Percentiles rank a stretch among this genome's conserved stretches.
Evolutionary conservation across 1,139 yeast species (phyloP).

Genomic region (Pichia sp.): DNA sequence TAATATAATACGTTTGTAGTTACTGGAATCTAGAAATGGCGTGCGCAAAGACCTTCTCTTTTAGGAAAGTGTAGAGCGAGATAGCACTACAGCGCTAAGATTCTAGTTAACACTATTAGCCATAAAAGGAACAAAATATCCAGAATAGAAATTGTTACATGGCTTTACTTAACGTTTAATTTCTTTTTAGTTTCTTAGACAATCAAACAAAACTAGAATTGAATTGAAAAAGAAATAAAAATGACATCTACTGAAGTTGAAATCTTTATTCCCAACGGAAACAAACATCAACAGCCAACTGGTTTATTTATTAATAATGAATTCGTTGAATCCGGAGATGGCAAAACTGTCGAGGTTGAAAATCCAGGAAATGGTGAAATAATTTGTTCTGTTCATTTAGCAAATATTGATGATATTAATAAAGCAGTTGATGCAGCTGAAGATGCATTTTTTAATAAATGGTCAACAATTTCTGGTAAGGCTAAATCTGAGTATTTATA

Average conservation of each 20-base stretch:
- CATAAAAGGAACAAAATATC: not conserved
- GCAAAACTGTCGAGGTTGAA: conserved; percentile 43
- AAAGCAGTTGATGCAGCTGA: conserved; percentile 46
- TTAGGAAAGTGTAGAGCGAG: not conserved
- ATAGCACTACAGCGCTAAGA: not conserved
- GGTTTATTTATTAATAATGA: conserved; percentile 63
- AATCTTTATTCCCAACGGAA: conserved; percentile 51
- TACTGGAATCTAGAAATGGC: not conserved
- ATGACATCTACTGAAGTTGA: conserved; percentile 27
- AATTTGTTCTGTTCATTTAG: conserved; percentile 47
- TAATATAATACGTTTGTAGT: no score
- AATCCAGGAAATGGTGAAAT: conserved; percentile 50
- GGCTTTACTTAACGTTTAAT: not conserved
- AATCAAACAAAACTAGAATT: no score
- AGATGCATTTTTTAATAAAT: conserved; percentile 36
- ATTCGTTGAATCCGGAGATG: conserved; percentile 38
- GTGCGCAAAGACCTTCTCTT: conserved; percentile 3
- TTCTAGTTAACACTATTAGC: not conserved
- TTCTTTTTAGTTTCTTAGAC: no score
- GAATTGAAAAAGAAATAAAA: not conserved
- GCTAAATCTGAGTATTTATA: conserved; percentile 36
- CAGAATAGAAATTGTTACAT: not conserved
- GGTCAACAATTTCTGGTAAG: conserved; percentile 27
- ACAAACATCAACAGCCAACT: conserved; percentile 49
- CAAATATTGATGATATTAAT: conserved; percentile 45